A percentile compares a stretch with the other conserved stretches of the same genome.
Conservation (phyloP, 208 protist genomes). For the Wallacemonas collosoma region DNA sequence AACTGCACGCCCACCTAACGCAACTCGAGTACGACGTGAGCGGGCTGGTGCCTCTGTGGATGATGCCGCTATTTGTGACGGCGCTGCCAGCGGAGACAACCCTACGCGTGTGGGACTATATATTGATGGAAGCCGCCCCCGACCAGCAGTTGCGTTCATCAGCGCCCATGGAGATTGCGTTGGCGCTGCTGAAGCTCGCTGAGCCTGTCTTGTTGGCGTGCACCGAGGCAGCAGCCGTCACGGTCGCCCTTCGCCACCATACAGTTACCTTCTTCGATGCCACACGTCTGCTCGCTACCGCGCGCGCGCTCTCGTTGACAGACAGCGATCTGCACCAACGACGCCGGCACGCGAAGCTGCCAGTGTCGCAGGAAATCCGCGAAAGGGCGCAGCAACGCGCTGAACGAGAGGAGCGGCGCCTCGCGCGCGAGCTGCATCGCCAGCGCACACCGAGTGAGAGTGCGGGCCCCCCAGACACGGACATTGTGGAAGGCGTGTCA, state of each 20-base stretch:
- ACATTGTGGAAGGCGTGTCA: not conserved
- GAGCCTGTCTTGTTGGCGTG: constrained; percentile 31
- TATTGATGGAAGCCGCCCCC: constrained; percentile 31
- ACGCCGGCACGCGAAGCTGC: constrained; percentile 32
- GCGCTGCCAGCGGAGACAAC: constrained; percentile 55
- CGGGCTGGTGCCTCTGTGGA: constrained; percentile 60
- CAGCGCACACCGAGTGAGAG: not conserved
- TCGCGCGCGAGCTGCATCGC: constrained; percentile 26
- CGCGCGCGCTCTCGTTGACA: constrained; percentile 27
- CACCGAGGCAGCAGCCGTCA: constrained; percentile 43
- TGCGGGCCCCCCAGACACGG: not conserved
- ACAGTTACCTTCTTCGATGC: constrained; percentile 43
- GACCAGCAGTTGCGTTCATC: not conserved
- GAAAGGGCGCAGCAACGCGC: constrained; percentile 21
- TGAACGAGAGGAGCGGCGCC: constrained; percentile 20
- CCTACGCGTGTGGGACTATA: constrained; percentile 67
- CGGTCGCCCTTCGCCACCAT: constrained; percentile 30
- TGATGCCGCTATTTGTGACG: constrained; percentile 74
- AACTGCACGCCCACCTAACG: constrained; percentile 37
- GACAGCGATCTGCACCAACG: constrained; percentile 37
- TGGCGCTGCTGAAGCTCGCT: constrained; percentile 54
- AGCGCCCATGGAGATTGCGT: constrained; percentile 36
- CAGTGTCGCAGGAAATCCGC: constrained; percentile 31
- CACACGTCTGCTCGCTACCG: constrained; percentile 30
- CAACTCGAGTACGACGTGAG: constrained; percentile 48